These are phyloP conservation scores for Aspergillus alliaceus DNA, from an alignment of 2,329 filamentous ascomycete genomes.

Conservation along the genomic window DNA sequence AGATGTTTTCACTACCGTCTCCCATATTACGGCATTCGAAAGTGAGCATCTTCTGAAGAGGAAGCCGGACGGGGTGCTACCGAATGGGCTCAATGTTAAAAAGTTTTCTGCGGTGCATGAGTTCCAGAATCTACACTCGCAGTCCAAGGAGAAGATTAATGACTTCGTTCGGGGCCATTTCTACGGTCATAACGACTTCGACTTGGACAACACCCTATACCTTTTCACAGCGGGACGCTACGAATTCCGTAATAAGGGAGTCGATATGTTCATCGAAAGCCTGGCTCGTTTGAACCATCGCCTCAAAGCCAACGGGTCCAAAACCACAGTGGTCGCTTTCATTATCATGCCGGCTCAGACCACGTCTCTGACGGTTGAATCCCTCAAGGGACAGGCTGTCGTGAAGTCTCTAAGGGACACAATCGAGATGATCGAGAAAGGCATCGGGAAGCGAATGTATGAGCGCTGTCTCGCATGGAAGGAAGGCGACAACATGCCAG, in stretches of 20 bases:
- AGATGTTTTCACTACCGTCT: conserved; percentile 98
- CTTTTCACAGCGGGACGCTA: conserved; percentile 97
- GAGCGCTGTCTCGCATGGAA: conserved; percentile 94
- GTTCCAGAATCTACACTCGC: conserved; percentile 96
- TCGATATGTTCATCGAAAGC: conserved; percentile 99
- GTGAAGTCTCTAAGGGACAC: conserved; percentile 96
- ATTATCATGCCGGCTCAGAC: conserved; percentile 99
- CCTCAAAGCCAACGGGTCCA: conserved; percentile 80
- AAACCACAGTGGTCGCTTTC: conserved; percentile 93
- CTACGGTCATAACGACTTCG: conserved; percentile 97
- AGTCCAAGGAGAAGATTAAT: conserved; percentile 96
- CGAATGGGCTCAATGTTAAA: conserved; percentile 96
- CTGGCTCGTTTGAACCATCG: conserved; percentile 91
- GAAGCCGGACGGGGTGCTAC: conserved; percentile 93
- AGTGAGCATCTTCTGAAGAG: conserved; percentile 96
- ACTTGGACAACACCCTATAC: conserved; percentile 94
- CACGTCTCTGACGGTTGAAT: conserved; percentile 89
- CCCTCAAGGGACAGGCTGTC: conserved; percentile 92
- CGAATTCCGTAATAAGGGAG: conserved; percentile 97
- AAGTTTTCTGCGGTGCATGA: conserved; percentile 99
- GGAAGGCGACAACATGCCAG: conserved; percentile 87
- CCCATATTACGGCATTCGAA: conserved; percentile 97
- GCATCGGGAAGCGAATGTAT: conserved; percentile 90
- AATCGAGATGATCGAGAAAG: conserved; percentile 85
- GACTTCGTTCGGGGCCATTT: conserved; percentile 98